Percentiles rank a stretch among this genome's conserved stretches.
These are phyloP conservation scores for Mucuna pruriens DNA, from an alignment of 306 rosid genomes.

Conservation along the genomic window DNA sequence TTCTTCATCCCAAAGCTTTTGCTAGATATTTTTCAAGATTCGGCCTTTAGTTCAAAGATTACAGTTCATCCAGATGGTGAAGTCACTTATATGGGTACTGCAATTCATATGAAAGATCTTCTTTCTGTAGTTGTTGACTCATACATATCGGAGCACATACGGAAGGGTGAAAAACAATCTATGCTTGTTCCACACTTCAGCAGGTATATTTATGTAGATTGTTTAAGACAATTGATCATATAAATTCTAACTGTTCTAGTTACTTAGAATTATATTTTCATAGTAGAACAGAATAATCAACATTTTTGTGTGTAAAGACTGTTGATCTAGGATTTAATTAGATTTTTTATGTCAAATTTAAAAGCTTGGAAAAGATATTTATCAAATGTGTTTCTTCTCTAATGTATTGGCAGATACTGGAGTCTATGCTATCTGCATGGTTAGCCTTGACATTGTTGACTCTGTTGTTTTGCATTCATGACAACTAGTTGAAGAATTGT, in stretches of 20 bases:
- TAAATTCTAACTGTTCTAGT: slow-evolving; percentile 10
- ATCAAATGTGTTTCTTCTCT: slow-evolving; percentile 22
- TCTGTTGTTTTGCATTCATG: slow-evolving; percentile 7
- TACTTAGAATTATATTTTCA: slow-evolving; percentile 8
- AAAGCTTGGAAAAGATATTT: neutral
- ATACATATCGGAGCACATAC: slow-evolving; percentile 49
- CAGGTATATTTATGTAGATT: slow-evolving; percentile 55
- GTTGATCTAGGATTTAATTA: slow-evolving; percentile 19
- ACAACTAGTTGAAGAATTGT: slow-evolving; percentile 10
- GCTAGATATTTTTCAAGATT: slow-evolving; percentile 66
- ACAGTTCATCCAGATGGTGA: slow-evolving; percentile 73
- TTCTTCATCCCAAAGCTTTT: slow-evolving; percentile 57
- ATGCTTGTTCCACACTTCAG: slow-evolving; percentile 74
- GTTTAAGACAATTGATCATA: slow-evolving; percentile 6
- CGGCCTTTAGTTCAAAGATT: slow-evolving; percentile 62
- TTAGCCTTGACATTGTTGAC: slow-evolving; percentile 20
- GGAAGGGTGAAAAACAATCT: slow-evolving; percentile 51
- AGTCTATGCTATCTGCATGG: slow-evolving; percentile 9
- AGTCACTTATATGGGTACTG: slow-evolving; percentile 63
- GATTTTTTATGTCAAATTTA: slow-evolving; percentile 4
- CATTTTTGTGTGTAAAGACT: neutral
- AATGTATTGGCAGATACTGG: neutral
- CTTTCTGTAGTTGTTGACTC: slow-evolving; percentile 77
- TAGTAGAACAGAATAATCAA: slow-evolving; percentile 4
- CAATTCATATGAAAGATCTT: slow-evolving; percentile 74